Conservation (phyloP, 495 filamentous ascomycete species). For the Cercophora samala region DNA sequence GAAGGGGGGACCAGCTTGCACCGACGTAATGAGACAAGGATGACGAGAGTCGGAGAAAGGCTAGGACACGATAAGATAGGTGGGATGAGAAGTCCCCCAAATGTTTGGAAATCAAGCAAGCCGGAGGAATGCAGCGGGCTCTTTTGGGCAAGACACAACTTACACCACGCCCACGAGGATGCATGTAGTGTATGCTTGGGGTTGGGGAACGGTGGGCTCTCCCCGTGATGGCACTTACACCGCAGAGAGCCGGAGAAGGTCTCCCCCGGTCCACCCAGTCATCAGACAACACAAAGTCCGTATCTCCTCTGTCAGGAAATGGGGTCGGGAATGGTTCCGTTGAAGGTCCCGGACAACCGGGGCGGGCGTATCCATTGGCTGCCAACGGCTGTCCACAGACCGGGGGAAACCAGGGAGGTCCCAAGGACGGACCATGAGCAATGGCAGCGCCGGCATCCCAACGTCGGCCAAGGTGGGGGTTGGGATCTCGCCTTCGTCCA, state of each 20-base stretch:
- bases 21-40: slow-evolving; percentile 6
- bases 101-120: slow-evolving; percentile 1
- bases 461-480: slow-evolving; percentile 3
- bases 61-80: background rate
- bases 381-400: slow-evolving; percentile 10
- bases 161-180: background rate
- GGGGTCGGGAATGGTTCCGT: background rate
- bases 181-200: background rate
- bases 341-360: slow-evolving; percentile 3
- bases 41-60: background rate
- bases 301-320: slow-evolving; percentile 6
- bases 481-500: background rate
- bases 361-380: slow-evolving; percentile 19
- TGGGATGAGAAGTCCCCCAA: background rate
- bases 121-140: background rate
- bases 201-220: background rate
- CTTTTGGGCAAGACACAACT: background rate
- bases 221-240: slow-evolving; percentile 8
- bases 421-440: slow-evolving; percentile 11
- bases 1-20: background rate
- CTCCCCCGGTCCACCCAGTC: slow-evolving; percentile 7
- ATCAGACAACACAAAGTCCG: background rate
- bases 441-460: background rate
- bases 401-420: background rate
- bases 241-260: slow-evolving; percentile 5